Evolutionary conservation across 2,329 filamentous ascomycete species (phyloP), one percentile per base, ranked within the genome.

Genomic region (Periconia digitata): DNA sequence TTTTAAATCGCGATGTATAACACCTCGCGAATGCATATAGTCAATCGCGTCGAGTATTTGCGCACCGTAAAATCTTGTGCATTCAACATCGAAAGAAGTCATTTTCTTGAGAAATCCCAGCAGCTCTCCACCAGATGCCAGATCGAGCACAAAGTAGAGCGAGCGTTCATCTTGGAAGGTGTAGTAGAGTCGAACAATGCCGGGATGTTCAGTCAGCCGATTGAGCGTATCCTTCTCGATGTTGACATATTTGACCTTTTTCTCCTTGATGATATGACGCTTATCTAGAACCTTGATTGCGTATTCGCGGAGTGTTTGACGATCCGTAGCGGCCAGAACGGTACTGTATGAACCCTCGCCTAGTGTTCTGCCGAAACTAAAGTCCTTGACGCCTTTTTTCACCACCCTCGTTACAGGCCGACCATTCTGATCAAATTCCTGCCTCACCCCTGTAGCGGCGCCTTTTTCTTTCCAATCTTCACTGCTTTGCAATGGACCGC

Each of bases 161-260:
- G 92, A 97, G 18, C 88, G 83, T 69, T 97, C 92, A 72, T 99
- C 94, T 71, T 99, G 94, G 66, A 99, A 99, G 1, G 94, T 99
- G 73, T 99, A 99, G 73, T 97, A 99, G 37, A 99, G 80, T 54
- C 94, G 88, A 48, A 99, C 92, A 50, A 99, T 92, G 17, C 94
- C 94, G 6, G 94, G 94, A 66, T 99, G 94, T 55, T 99, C 92
- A 3, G 92, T 97, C 49, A 99, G 78, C 54, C 94, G 86, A 68
- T 99, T 99, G 47, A 99, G 79, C 0, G 94, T 97, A 73, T 99
- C 92, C 76, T 96, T 96, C 73, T 99, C 94, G 63, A 99, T 99
- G 73, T 97, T 99, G 73, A 99, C 94, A 67, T 99, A 99, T 79
- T 99, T 99, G 66, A 99, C 95, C 80, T 99, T 99, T 74, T 96